Base-by-base conservation (phyloP, 176 grass and related monocot species). In the Ampelocalamus luodianensis region DNA sequence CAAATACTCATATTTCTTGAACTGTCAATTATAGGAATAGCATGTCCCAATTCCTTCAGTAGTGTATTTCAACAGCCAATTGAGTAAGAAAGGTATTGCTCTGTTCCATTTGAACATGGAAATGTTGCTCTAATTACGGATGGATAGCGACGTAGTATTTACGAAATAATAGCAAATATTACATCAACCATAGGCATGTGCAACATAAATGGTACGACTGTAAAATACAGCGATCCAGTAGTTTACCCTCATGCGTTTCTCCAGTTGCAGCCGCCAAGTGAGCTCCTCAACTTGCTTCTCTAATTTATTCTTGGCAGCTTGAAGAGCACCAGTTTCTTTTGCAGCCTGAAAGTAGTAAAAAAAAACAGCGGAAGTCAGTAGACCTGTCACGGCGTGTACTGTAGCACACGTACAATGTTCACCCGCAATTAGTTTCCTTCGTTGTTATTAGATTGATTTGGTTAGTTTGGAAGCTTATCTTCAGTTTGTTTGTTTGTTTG, bases 261-360 rank as follows among this genome's bases (percentile, higher is more conserved):
- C 95, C 60, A 98, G 88, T 65, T 98, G 93, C 59, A 98, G 79
- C 38, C 96, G 81, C 96, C 90, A 98, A 8, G 86, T 94, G 44
- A 99, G 90, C 82, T 99, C 96, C 69, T 99, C 96, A 34, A 99
- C 93, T 92, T 94, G 80, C 85, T 99, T 99, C 88, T 99, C 96
- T 71, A 99, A 88, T 81, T 94, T 92, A 85, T 89, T 99, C 88
- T 99, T 99, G 62, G 96, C 96, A 93, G 89, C 96, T 87, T 99
- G 96, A 26, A 99, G 83, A 79, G 90, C 96, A 86, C 96, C 96
- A 79, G 93, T 92, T 95, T 99, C 96, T 86, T 84, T 99, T 74
- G 96, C 90, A 96, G 96, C 91, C 96, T 99, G 74, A 79, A 91
- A 61, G 78, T 65, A 83, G 79, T 55, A 71, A 46, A 68, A 37